phyloP scores from a whole-genome alignment of 1,284 basidiomycete genomes.

The Tetrapyrgos nigripes region DNA sequence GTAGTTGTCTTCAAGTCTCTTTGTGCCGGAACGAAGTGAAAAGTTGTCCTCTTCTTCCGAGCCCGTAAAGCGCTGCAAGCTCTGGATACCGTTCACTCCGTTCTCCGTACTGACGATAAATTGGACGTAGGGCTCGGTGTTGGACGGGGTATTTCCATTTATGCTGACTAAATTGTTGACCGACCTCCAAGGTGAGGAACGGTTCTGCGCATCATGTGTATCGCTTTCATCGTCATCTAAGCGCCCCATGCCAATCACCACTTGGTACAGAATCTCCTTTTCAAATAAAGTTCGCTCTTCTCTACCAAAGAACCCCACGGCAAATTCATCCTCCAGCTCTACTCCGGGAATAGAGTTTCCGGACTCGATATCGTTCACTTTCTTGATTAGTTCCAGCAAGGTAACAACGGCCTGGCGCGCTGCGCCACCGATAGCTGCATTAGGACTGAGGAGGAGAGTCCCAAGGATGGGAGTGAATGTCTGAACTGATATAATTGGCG shows the following conservation, averaged over 20 bases:
- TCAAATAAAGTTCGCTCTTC: constrained; percentile 72
- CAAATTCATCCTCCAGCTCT: constrained; percentile 38
- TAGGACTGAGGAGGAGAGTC: constrained; percentile 85
- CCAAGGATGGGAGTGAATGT: constrained; percentile 94
- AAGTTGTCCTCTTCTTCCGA: constrained; percentile 15
- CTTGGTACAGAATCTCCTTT: constrained; percentile 81
- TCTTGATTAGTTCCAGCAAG: constrained; percentile 69
- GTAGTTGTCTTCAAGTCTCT: constrained; percentile 25
- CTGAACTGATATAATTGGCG: constrained; percentile 73
- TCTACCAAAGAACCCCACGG: constrained; percentile 56
- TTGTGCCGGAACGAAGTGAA: constrained; percentile 4
- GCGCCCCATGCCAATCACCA: constrained; percentile 88
- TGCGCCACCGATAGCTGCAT: constrained; percentile 74
- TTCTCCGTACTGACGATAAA: constrained; percentile 6
- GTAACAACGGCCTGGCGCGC: constrained; percentile 83
- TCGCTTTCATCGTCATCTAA: constrained; percentile 62
- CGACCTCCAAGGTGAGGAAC: not conserved
- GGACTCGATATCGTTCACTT: constrained; percentile 10
- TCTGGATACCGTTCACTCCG: not conserved
- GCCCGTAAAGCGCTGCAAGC: not conserved
- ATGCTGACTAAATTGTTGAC: not conserved
- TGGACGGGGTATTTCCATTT: not conserved
- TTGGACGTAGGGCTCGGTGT: not conserved
- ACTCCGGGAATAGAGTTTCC: constrained; percentile 17
- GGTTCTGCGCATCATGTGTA: constrained; percentile 22